Evolutionary conservation across 1,284 basidiomycete species (phyloP).

Genomic region (Clitocybe nebularis): DNA sequence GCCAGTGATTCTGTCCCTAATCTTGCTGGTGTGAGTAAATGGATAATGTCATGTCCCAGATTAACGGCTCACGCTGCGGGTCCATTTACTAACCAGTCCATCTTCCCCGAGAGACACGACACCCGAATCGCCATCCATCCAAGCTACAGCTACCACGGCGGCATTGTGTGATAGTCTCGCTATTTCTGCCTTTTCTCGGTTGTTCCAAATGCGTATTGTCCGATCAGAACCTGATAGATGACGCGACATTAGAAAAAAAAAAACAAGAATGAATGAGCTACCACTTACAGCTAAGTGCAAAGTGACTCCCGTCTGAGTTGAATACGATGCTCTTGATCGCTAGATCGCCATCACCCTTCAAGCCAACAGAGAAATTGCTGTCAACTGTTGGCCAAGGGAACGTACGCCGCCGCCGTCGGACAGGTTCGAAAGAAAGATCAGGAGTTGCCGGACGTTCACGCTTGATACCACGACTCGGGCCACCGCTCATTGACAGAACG

Average conservation of each 20-base stretch:
- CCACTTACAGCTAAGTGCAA: constrained; percentile 48
- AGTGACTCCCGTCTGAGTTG: constrained; percentile 41
- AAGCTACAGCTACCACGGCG: constrained; percentile 42
- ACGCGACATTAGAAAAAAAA: constrained; percentile 2
- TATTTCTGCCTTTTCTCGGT: constrained; percentile 34
- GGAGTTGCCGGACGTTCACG: constrained; percentile 30
- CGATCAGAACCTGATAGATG: constrained; percentile 33
- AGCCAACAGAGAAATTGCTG: constrained; percentile 27
- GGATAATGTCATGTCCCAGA: not conserved
- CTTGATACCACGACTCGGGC: constrained; percentile 25
- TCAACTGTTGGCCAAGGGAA: constrained; percentile 40
- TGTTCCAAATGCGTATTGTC: constrained; percentile 57
- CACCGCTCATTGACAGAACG: constrained; percentile 1
- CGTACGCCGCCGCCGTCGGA: constrained; percentile 28
- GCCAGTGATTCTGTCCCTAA: constrained; percentile 52
- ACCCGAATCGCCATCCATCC: constrained; percentile 54
- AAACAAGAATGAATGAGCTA: constrained; percentile 3
- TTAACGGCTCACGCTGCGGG: constrained; percentile 38
- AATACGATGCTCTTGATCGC: constrained; percentile 41
- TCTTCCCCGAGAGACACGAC: constrained; percentile 52
- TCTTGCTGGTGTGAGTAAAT: not conserved
- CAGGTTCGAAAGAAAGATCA: constrained; percentile 11
- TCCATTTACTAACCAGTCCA: constrained; percentile 58
- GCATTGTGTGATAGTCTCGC: constrained; percentile 38
- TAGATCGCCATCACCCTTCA: constrained; percentile 41